These are phyloP conservation scores for Cylindrotheca fusiformis DNA, from an alignment of 108 stramenopile genomes.

Conservation along the genomic window DNA sequence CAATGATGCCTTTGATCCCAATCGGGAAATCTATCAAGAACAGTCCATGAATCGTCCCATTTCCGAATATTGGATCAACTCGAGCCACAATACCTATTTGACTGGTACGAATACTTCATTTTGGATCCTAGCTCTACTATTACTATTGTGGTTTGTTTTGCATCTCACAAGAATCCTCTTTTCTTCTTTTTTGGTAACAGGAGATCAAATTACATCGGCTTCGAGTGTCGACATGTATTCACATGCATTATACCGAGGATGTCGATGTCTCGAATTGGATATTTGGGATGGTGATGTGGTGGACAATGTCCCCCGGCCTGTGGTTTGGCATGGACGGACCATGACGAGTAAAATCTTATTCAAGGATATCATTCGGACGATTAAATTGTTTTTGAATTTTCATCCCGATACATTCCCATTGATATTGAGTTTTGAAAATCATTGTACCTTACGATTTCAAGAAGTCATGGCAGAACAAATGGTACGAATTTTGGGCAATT, in stretches of 20 bases:
- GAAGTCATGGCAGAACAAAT: conserved; percentile 83
- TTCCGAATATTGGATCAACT: conserved; percentile 92
- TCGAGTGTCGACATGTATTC: conserved; percentile 84
- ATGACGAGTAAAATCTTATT: conserved; percentile 90
- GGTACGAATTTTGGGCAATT: conserved; percentile 56
- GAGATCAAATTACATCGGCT: conserved; percentile 89
- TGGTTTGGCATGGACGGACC: conserved; percentile 95
- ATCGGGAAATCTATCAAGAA: conserved; percentile 40
- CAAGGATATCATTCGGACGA: conserved; percentile 74
- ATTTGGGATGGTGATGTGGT: conserved; percentile 85
- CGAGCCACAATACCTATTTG: conserved; percentile 97
- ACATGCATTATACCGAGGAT: conserved; percentile 85
- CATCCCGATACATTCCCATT: conserved; percentile 87
- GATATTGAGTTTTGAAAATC: conserved; percentile 95
- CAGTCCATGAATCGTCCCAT: conserved; percentile 74
- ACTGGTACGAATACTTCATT: conserved; percentile 17
- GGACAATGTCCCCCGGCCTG: conserved; percentile 41
- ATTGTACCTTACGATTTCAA: conserved; percentile 89
- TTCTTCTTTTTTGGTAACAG: conserved; percentile 25
- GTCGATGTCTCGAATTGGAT: conserved; percentile 96
- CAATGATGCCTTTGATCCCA: conserved; percentile 79
- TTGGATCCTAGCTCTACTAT: too few species aligned
- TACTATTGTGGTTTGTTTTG: too few species aligned
- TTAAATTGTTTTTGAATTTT: conserved; percentile 69
- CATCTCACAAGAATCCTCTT: too few species aligned